These are phyloP conservation scores for Pseudopithomyces chartarum DNA, from an alignment of 2,329 filamentous ascomycete genomes.

Conservation along the genomic window DNA sequence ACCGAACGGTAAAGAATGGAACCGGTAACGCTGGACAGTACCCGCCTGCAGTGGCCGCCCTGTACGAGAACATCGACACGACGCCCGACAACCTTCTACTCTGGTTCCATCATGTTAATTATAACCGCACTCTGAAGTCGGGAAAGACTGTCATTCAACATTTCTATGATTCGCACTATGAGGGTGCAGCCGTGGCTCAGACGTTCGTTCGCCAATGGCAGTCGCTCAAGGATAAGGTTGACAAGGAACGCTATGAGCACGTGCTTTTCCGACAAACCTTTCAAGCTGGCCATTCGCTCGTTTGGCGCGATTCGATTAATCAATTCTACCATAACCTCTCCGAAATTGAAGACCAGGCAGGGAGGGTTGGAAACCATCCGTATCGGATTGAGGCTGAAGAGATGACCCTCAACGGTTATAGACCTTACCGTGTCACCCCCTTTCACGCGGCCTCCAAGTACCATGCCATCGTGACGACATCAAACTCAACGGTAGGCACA, in stretches of 20 bases:
- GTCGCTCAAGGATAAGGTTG: constrained; percentile 60
- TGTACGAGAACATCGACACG: constrained; percentile 64
- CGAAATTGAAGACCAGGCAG: constrained; percentile 61
- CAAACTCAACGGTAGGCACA: constrained; percentile 58
- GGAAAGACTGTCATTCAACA: constrained; percentile 72
- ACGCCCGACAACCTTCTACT: constrained; percentile 71
- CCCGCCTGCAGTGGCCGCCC: constrained; percentile 61
- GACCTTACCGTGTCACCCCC: constrained; percentile 58
- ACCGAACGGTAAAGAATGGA: constrained; percentile 70
- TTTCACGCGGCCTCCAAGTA: constrained; percentile 64
- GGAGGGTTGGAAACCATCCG: constrained; percentile 64
- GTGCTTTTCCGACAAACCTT: constrained; percentile 64
- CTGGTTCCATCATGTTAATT: constrained; percentile 77
- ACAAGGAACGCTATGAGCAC: constrained; percentile 64
- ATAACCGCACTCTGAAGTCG: constrained; percentile 65
- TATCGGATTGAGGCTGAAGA: constrained; percentile 72
- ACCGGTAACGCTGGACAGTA: constrained; percentile 71
- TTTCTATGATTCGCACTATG: constrained; percentile 68
- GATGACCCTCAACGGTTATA: constrained; percentile 66
- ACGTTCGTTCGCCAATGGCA: constrained; percentile 62
- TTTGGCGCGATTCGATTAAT: constrained; percentile 72
- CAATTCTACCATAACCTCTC: constrained; percentile 68
- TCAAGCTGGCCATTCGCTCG: constrained; percentile 71
- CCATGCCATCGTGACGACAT: constrained; percentile 60
- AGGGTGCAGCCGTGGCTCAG: constrained; percentile 64